phyloP scores from a whole-genome alignment of 129 eudicot species.

The Tagetes erecta region DNA sequence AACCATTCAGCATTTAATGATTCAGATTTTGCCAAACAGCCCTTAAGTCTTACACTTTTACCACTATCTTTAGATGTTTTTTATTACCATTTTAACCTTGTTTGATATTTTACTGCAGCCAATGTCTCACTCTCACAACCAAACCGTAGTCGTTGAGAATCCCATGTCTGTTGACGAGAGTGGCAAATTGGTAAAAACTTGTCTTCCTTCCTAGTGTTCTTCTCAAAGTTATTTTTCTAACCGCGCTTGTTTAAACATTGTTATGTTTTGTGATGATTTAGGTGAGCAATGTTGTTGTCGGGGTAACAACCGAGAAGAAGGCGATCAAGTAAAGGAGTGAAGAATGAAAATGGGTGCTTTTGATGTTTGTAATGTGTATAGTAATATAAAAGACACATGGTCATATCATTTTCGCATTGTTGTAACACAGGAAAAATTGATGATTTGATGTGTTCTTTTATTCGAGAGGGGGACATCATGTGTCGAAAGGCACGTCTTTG shows the following conservation, averaged over 20 bases:
- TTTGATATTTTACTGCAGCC: constrained; percentile 33
- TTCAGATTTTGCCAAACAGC: too few species aligned
- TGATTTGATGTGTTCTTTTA: constrained; percentile 25
- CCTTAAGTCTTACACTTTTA: too few species aligned
- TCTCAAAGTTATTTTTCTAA: neutral
- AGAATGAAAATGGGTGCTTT: constrained; percentile 11
- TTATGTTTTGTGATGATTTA: constrained; percentile 11
- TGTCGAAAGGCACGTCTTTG: constrained; percentile 18
- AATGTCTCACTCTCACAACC: constrained; percentile 44
- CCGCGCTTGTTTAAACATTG: neutral
- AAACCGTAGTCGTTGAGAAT: constrained; percentile 75
- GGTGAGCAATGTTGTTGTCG: constrained; percentile 82
- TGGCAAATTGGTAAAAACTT: constrained; percentile 61
- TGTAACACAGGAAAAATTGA: constrained; percentile 22
- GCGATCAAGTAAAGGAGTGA: constrained; percentile 14
- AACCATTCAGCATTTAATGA: too few species aligned
- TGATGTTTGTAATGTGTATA: constrained; percentile 34
- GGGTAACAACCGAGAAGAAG: constrained; percentile 59
- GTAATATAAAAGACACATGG: constrained; percentile 23
- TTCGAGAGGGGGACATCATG: constrained; percentile 15
- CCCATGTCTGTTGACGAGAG: constrained; percentile 77
- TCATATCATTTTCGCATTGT: constrained; percentile 25
- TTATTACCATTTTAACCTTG: neutral
- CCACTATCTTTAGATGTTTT: too few species aligned
- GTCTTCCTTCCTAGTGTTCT: neutral